Evolutionary conservation across 129 eudicot genomes (phyloP), one percentile per base, ranked within the genome.

Genomic region (Kitagawia praeruptora): DNA sequence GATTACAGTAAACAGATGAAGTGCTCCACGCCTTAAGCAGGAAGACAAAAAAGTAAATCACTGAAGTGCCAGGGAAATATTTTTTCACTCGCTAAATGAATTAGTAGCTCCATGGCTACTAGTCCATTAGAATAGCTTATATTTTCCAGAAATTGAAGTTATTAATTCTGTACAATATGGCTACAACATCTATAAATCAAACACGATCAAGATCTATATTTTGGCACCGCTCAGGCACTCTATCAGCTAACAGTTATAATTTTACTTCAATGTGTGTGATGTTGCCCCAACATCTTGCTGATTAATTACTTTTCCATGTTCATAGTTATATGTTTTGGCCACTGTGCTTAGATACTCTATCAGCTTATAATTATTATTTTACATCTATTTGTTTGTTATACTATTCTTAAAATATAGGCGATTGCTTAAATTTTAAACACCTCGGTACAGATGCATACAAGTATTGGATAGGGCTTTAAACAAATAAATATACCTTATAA

Each of bases 401-500:
- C 8, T 56, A 23, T 23, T 56, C 37, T 34, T 56, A 21, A 56
- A 2, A 19, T 56, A 56, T 19, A 19, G 61, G 61, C 8, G 3
- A 53, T 19, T 12, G 23, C 23, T 56, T 21, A 23, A 61, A 1
- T n/a, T 61, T 61, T 56, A 8, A 56, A 56, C 69, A 61, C 14
- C 69, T 61, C 31, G 5, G 10, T 61, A 61, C 34, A 61, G 9
- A 61, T 61, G 73, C 41, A 34, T 5, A 45, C 12, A 14, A 42
- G 34, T 19, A 46, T 9, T 11, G 21, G 46, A 46, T 6, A 46
- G 23, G 14, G n/a, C n/a, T 9, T 46, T 27, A 12, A 23, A 39
- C 16, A 72, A 6, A 41, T 41, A 25, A 34, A 34, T 45, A 14
- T 27, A 93, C 98, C 98, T 91, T 85, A 93, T 82, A 81, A 93